Percentiles rank a stretch among this genome's conserved stretches.
phyloP scores from a whole-genome alignment of 257 asterid species.

The Hygrophila difformis region DNA sequence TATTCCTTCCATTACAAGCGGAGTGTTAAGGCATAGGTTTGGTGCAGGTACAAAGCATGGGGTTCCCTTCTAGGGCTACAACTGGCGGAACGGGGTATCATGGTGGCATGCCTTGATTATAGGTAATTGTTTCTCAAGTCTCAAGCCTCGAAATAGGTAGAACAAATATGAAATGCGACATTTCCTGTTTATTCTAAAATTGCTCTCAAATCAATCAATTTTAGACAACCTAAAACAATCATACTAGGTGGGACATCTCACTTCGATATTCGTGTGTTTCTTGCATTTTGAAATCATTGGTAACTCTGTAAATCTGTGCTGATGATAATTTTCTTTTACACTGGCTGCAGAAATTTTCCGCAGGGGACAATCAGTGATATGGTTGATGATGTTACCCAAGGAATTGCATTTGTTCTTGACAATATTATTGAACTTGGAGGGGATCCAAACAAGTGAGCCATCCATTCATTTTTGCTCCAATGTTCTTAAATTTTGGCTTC shows the following conservation, averaged over 20 bases:
- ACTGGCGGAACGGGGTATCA: slow-evolving; percentile 82
- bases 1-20: no score
- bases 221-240: no score
- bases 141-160: neutral
- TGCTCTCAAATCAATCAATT: no score
- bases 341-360: slow-evolving; percentile 87
- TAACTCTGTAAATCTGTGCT: slow-evolving; percentile 5
- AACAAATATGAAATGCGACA: neutral
- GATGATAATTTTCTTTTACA: slow-evolving; percentile 4
- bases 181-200: neutral
- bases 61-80: slow-evolving; percentile 93
- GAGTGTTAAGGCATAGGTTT: no score
- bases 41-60: slow-evolving; percentile 96
- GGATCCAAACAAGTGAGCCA: slow-evolving; percentile 73
- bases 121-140: slow-evolving; percentile 34
- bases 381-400: slow-evolving; percentile 94
- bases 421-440: slow-evolving; percentile 93
- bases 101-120: slow-evolving; percentile 98
- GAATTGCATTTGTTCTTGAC: slow-evolving; percentile 83
- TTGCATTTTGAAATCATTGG: no score
- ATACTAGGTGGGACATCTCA: no score
- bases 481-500: neutral
- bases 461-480: neutral
- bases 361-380: slow-evolving; percentile 93
- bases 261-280: no score